These are phyloP conservation scores for Aureobasidium sp. DNA, from an alignment of 2,329 filamentous ascomycete species.

Conservation along the genomic window DNA sequence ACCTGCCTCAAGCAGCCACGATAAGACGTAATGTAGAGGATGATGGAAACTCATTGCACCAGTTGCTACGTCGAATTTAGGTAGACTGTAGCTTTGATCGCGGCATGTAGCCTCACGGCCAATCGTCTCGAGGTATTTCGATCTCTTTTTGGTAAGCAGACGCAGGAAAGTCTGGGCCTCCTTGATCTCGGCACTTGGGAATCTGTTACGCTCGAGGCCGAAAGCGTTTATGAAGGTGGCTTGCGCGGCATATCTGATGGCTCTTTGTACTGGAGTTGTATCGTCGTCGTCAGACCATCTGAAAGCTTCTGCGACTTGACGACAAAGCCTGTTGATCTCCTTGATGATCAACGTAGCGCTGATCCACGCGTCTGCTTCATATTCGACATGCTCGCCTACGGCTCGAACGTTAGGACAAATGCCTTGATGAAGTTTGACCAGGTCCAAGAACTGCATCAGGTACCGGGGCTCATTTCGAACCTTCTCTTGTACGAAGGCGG, in stretches of 20 bases:
- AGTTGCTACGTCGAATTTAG: slow-evolving; percentile 81
- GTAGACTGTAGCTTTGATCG: slow-evolving; percentile 49
- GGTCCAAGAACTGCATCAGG: slow-evolving; percentile 85
- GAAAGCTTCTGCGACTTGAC: slow-evolving; percentile 84
- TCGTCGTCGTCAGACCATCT: slow-evolving; percentile 41
- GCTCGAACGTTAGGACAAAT: slow-evolving; percentile 92
- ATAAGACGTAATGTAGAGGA: slow-evolving; percentile 89
- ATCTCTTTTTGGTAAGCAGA: slow-evolving; percentile 36
- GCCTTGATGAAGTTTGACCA: slow-evolving; percentile 93
- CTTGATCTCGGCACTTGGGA: slow-evolving; percentile 81
- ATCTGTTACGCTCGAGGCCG: slow-evolving; percentile 79
- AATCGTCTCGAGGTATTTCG: slow-evolving; percentile 23
- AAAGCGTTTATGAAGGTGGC: slow-evolving; percentile 83
- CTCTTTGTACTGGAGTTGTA: slow-evolving; percentile 57
- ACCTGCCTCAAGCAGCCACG: slow-evolving; percentile 88
- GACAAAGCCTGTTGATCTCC: slow-evolving; percentile 87
- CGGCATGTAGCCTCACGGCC: slow-evolving; percentile 10
- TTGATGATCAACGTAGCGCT: slow-evolving; percentile 88
- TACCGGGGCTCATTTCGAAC: slow-evolving; percentile 80
- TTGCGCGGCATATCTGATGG: slow-evolving; percentile 69
- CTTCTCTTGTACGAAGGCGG: slow-evolving; percentile 77
- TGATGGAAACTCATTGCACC: slow-evolving; percentile 97
- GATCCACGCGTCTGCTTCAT: slow-evolving; percentile 97
- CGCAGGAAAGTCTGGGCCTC: slow-evolving; percentile 74
- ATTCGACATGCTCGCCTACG: slow-evolving; percentile 92